Base-by-base conservation (phyloP, 768 basidiomycete genomes). In the Chalciporus piperatus region DNA sequence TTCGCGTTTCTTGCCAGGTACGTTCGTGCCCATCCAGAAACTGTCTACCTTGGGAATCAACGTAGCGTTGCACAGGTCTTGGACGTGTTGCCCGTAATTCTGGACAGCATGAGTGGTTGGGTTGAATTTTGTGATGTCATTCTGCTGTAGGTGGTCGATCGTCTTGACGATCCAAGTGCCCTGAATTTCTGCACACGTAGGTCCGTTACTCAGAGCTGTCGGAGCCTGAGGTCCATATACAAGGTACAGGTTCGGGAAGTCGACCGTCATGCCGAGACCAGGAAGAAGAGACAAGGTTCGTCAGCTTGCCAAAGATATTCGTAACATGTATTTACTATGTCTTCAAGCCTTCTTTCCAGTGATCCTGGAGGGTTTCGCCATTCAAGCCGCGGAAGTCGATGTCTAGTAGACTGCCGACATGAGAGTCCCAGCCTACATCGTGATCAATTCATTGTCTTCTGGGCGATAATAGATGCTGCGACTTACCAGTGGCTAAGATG, bases 211-310 rank as follows among this genome's bases (percentile, higher is more conserved):
- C 17, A 48, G 37, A 3, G 42, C 47, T 1, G 37, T 60, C 1
- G 60, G 59, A 17, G 45, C 56, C 3, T 58, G 59, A 1, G 59
- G 52, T n/a, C 56, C 56, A 6, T 61, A 41, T 37, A 50, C 51
- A 20, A 58, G 48, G 38, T 23, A 61, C 1, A 61, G 47, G 39
- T 54, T 59, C 20, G 48, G 57, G 43, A 62, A 52, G 40, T 49
- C 48, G 17, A 50, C 27, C 5, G 41, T 27, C 41, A 42, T 25
- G 12, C 41, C 48, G 22, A 49, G 32, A 30, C 30, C 10, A 3
- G 30, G 5, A 30, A 2, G 25, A 25, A n/a, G n/a, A n/a, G n/a
- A n/a, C n/a, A n/a, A n/a, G n/a, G n/a, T n/a, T n/a, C n/a, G n/a
- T n/a, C n/a, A n/a, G n/a, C n/a, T n/a, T n/a, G n/a, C n/a, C n/a